Base-by-base conservation (phyloP, 257 asterid genomes). In the Eucommia ulmoides region DNA sequence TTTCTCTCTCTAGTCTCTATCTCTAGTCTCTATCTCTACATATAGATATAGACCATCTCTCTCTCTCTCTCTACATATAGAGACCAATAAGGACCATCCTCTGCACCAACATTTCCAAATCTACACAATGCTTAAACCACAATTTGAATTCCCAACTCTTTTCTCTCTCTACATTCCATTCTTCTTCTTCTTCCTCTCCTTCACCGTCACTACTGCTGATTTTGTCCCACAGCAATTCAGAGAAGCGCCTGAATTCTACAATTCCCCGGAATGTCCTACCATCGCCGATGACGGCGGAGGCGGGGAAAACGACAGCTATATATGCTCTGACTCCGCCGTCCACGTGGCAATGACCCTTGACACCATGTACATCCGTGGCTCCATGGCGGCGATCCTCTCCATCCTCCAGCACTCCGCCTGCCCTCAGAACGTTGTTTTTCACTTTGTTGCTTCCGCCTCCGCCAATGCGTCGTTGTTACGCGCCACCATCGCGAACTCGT, bases 221-320 rank as follows among this genome's bases (percentile, higher is more conserved):
- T 12, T 29, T 7, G 38, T 42, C 20, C 19, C 48, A 42, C 48
- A 15, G 10, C 48, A 42, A 18, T 42, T 42, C 19, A 42, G 48
- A 42, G 48, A 42, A 42, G 48, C 48, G 20, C 48, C 48, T 6
- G 20, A 42, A 18, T 42, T 42, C 48, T 42, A 42, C 21, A 42
- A 42, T 42, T 42, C 48, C 48, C 48, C 20, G 19, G 48, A 42
- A 42, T 42, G 48, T 21, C 48, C 48, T 42, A 16, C 48, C 19
- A 16, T 42, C 48, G 19, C 48, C 10, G 4, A 16, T 10, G 5
- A 3, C 47, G 20, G 2, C 47, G 47, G 2, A 1, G 15, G 7
- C 15, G 20, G 19, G 9, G 17, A 7, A 16, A 7, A 38, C 8
- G 45, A 38, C 2, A 38, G n/a, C 45, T 3, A 38, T 18, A 38